Percentiles rank a stretch among this genome's conserved stretches.
Evolutionary conservation across 2,329 filamentous ascomycete species (phyloP).

Genomic region (Chaetomium sp.): DNA sequence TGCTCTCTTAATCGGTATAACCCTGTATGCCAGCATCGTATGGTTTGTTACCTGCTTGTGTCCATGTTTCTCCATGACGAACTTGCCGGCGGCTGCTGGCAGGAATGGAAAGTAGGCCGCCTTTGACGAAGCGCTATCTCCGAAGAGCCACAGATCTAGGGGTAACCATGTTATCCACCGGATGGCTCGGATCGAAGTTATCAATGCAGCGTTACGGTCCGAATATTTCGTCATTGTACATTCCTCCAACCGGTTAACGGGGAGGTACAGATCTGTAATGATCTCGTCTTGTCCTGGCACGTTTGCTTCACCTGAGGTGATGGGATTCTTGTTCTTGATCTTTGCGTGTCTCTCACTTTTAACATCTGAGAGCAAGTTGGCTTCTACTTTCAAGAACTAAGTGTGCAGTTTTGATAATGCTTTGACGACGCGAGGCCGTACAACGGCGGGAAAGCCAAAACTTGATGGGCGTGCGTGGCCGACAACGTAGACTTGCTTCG

Average conservation of each 20-base stretch:
- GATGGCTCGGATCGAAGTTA: background rate
- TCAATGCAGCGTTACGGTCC: background rate
- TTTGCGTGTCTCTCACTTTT: background rate
- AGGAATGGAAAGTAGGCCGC: background rate
- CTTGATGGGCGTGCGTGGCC: background rate
- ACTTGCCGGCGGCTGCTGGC: background rate
- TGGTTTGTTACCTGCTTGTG: background rate
- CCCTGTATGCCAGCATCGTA: background rate
- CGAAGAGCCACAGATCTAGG: background rate
- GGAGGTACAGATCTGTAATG: no score
- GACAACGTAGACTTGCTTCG: background rate
- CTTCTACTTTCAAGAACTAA: no score
- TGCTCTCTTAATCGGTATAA: background rate
- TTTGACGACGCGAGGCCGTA: no score
- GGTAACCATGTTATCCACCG: background rate
- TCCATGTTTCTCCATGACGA: background rate
- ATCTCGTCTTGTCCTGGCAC: background rate
- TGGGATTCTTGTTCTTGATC: background rate
- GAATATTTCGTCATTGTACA: slow-evolving; percentile 4
- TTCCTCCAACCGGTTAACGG: background rate
- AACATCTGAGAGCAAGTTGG: background rate
- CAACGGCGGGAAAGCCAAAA: background rate
- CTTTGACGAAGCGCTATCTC: slow-evolving; percentile 1
- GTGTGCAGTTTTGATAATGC: no score
- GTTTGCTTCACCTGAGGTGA: background rate